Evolutionary conservation across 192 early-diverging fungal genomes (phyloP).

Genomic region (Gonapodya prolifera): DNA sequence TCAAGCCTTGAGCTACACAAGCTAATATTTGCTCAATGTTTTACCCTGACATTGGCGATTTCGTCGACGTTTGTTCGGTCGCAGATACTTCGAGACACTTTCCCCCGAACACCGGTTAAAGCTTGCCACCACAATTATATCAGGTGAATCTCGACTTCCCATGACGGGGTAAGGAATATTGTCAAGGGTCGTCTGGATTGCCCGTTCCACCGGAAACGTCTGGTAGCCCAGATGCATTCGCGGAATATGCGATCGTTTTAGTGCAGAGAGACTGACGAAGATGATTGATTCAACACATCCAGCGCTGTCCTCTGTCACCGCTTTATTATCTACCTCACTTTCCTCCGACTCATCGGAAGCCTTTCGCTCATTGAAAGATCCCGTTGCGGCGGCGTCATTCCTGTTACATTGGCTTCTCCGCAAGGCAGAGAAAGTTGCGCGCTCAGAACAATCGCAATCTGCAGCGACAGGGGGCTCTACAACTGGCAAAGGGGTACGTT

Average conservation of each 20-base stretch:
- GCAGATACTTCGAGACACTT: slow-evolving; percentile 37
- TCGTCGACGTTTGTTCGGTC: slow-evolving; percentile 8
- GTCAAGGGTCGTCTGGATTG: slow-evolving; percentile 3
- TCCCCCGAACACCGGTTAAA: slow-evolving; percentile 32
- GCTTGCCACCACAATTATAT: slow-evolving; percentile 54
- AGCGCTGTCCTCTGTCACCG: not conserved
- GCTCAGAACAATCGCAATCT: not conserved
- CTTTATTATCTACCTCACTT: not conserved
- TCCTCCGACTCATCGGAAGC: not conserved
- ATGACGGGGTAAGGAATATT: slow-evolving; percentile 3
- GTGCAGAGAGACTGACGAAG: not conserved
- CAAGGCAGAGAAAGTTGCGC: not conserved
- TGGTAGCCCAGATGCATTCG: not conserved
- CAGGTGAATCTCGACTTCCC: slow-evolving; percentile 27
- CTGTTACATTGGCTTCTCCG: not conserved
- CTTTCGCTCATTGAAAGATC: not conserved
- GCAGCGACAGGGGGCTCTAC: not conserved
- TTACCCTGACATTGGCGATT: not conserved
- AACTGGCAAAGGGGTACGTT: slow-evolving; percentile 40
- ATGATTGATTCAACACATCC: not conserved
- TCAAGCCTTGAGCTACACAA: not conserved
- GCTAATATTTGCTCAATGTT: not conserved
- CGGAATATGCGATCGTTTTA: not conserved
- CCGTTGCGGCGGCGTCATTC: not conserved
- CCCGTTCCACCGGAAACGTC: not conserved